Evolutionary conservation across 2,329 filamentous ascomycete species (phyloP).

Genomic region (Sporothrix curviconia): DNA sequence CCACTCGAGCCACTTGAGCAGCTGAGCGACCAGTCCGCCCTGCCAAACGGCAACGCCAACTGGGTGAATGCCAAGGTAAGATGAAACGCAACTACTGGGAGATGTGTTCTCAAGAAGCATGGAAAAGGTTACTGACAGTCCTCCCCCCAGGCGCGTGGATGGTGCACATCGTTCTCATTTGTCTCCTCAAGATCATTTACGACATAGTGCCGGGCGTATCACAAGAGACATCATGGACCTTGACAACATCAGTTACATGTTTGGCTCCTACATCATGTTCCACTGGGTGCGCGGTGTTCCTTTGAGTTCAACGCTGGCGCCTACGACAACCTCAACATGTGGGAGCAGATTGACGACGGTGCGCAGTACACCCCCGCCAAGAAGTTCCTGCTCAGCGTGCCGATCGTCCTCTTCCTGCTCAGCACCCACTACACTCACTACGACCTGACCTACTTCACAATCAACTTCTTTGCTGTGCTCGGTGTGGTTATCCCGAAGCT

Average conservation of each 20-base stretch:
- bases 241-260: constrained; percentile 99
- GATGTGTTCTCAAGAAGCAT: not conserved
- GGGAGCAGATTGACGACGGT: constrained; percentile 99
- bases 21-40: constrained; percentile 88
- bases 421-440: constrained; percentile 99
- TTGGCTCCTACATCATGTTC: constrained; percentile 98
- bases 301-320: constrained; percentile 98
- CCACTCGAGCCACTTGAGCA: constrained; percentile 95
- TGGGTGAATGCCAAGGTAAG: constrained; percentile 99
- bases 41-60: constrained; percentile 94
- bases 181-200: constrained; percentile 89
- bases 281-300: constrained; percentile 96
- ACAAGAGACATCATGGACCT: constrained; percentile 96
- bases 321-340: constrained; percentile 99
- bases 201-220: constrained; percentile 94
- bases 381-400: constrained; percentile 93
- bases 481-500: constrained; percentile 94
- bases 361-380: constrained; percentile 98
- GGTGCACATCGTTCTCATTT: constrained; percentile 91
- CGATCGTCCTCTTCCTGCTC: constrained; percentile 86
- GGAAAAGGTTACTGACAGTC: constrained; percentile 6
- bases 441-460: constrained; percentile 91
- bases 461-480: constrained; percentile 90
- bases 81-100: constrained; percentile 21
- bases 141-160: constrained; percentile 85